Evolutionary conservation across 768 basidiomycete genomes (phyloP).

Genomic region (Cystofilobasidium macerans): DNA sequence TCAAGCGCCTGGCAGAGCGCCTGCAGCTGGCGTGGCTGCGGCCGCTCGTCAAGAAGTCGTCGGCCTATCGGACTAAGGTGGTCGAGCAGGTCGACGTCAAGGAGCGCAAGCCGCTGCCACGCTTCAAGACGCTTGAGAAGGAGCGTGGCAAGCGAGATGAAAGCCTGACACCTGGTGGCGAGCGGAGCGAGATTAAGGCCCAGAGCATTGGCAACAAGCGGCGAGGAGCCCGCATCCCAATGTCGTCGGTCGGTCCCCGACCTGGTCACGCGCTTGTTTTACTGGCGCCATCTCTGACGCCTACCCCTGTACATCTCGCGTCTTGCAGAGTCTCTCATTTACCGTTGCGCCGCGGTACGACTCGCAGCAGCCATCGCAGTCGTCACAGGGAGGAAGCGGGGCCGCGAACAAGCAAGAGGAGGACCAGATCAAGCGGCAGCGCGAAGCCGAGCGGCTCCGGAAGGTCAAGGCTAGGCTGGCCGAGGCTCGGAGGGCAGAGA

Average conservation of each 20-base stretch:
- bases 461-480: constrained; percentile 29
- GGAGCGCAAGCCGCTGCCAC: constrained; percentile 43
- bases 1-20: constrained; percentile 67
- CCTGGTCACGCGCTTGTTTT: background rate
- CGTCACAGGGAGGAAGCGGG: background rate
- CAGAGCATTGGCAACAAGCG: constrained; percentile 22
- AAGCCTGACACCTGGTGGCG: constrained; percentile 7
- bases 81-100: constrained; percentile 58
- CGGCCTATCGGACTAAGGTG: constrained; percentile 47
- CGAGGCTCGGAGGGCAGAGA: constrained; percentile 24
- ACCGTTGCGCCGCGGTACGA: constrained; percentile 22
- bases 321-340: constrained; percentile 16
- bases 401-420: background rate
- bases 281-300: background rate
- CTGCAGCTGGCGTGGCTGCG: constrained; percentile 79
- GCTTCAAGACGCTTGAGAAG: constrained; percentile 54
- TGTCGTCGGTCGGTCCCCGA: constrained; percentile 9
- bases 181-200: constrained; percentile 11
- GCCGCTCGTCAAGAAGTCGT: constrained; percentile 80
- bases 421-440: constrained; percentile 14
- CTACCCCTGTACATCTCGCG: background rate
- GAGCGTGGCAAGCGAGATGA: constrained; percentile 53
- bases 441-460: constrained; percentile 29
- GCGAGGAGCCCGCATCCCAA: constrained; percentile 21
- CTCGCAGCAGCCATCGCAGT: background rate